Conservation (phyloP, 495 filamentous ascomycete species). For the Penicillium cinerascens region DNA sequence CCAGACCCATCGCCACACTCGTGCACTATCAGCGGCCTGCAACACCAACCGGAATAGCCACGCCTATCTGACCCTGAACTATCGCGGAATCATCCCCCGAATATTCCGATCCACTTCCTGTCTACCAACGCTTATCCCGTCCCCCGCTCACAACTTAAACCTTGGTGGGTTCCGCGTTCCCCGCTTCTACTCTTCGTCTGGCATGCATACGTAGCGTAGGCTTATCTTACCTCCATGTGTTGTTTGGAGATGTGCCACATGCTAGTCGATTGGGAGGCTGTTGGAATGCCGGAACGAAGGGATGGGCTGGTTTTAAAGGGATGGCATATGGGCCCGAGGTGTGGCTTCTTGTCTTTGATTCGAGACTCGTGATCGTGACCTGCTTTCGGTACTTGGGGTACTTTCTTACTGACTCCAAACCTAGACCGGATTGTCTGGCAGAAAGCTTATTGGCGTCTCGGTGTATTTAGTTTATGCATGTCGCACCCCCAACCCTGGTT, state of each 20-base stretch:
- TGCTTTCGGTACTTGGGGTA: background rate
- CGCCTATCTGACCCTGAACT: slow-evolving; percentile 1
- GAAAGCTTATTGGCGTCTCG: background rate
- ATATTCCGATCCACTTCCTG: background rate
- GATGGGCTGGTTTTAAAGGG: background rate
- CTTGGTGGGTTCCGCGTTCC: background rate
- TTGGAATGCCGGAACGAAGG: background rate
- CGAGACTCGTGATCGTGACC: background rate
- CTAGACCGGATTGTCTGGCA: background rate
- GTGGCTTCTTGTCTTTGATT: background rate
- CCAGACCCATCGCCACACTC: background rate
- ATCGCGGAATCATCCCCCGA: background rate
- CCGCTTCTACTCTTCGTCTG: background rate
- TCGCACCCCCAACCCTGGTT: background rate
- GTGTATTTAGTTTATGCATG: too few species aligned
- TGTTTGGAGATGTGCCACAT: background rate
- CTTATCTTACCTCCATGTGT: background rate
- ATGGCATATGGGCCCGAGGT: background rate
- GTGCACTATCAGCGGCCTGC: background rate
- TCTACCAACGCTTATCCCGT: too few species aligned
- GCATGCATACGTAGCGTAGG: background rate
- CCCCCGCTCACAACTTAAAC: background rate
- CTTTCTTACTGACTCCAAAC: background rate
- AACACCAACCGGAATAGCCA: slow-evolving; percentile 9
- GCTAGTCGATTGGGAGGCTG: background rate